A percentile compares a stretch with the other conserved stretches of the same genome.
Conservation (phyloP, 2,329 filamentous ascomycete species). For the Penicillium sp. region DNA sequence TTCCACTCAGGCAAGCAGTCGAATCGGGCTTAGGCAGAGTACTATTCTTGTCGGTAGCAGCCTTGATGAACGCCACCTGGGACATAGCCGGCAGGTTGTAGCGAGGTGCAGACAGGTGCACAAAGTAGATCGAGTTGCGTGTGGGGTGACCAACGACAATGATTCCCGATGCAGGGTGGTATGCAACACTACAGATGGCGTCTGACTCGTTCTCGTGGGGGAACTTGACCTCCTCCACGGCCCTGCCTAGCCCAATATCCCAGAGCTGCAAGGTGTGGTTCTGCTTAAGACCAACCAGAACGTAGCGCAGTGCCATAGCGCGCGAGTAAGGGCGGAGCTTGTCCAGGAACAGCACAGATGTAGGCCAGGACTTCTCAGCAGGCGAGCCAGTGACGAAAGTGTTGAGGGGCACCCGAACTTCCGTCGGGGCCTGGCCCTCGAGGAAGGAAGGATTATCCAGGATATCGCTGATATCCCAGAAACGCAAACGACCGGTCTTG, state of each 20-base stretch:
- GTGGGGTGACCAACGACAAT: slow-evolving; percentile 95
- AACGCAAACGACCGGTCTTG: slow-evolving; percentile 94
- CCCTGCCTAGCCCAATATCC: slow-evolving; percentile 94
- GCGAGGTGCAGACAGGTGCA: slow-evolving; percentile 91
- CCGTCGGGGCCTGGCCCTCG: slow-evolving; percentile 61
- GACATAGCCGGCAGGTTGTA: slow-evolving; percentile 82
- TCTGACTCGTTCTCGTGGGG: slow-evolving; percentile 96
- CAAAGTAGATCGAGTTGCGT: slow-evolving; percentile 95
- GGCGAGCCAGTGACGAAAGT: slow-evolving; percentile 86
- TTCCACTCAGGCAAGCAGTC: slow-evolving; percentile 95
- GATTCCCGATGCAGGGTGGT: slow-evolving; percentile 90
- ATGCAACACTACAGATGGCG: slow-evolving; percentile 96
- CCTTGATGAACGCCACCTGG: slow-evolving; percentile 86
- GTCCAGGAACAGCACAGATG: slow-evolving; percentile 93
- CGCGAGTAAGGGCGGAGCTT: slow-evolving; percentile 94
- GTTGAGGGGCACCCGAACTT: slow-evolving; percentile 84
- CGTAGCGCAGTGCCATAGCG: slow-evolving; percentile 86
- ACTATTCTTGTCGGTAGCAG: slow-evolving; percentile 73
- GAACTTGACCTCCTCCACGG: slow-evolving; percentile 95
- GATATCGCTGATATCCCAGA: slow-evolving; percentile 93
- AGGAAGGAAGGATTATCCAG: slow-evolving; percentile 57
- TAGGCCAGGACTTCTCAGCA: slow-evolving; percentile 94
- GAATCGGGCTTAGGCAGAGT: slow-evolving; percentile 84
- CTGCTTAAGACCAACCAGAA: slow-evolving; percentile 98
- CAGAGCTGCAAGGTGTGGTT: slow-evolving; percentile 98